Evolutionary conservation across 2,329 filamentous ascomycete species (phyloP).

Genomic region (Diaporthe citriasiana): DNA sequence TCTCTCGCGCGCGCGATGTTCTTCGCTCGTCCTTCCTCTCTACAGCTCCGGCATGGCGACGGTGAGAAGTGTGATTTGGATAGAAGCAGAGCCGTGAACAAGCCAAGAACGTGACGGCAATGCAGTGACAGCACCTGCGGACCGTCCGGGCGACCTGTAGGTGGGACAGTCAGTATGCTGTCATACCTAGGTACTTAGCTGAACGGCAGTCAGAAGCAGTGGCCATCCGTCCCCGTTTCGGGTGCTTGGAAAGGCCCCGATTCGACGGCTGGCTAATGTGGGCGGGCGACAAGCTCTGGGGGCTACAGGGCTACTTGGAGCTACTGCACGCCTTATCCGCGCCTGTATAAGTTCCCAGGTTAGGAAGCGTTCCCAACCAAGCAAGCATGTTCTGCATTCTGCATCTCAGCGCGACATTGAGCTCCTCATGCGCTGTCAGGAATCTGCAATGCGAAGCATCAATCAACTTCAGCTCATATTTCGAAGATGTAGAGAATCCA

Average conservation of each 20-base stretch:
- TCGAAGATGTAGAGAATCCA: too few species aligned
- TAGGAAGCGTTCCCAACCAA: too few species aligned
- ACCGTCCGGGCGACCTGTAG: too few species aligned
- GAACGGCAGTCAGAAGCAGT: background rate
- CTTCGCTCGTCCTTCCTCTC: background rate
- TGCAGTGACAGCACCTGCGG: background rate
- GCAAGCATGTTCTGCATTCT: too few species aligned
- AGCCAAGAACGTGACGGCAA: background rate
- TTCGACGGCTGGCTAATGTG: constrained; percentile 11
- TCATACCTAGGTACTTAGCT: background rate
- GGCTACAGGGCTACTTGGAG: background rate
- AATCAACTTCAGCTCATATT: too few species aligned
- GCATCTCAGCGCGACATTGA: too few species aligned
- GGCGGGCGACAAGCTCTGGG: background rate
- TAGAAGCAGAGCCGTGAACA: background rate
- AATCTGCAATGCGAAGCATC: too few species aligned
- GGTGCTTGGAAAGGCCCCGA: constrained; percentile 21
- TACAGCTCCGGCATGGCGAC: background rate
- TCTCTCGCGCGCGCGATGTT: background rate
- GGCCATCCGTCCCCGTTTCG: constrained; percentile 15
- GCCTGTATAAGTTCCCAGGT: background rate
- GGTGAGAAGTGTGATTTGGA: background rate
- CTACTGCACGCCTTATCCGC: background rate
- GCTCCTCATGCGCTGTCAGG: too few species aligned
- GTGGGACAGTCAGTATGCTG: too few species aligned